phyloP scores from a whole-genome alignment of 371 early-diverging fungal genomes.

The Rhizopus arrhizus region DNA sequence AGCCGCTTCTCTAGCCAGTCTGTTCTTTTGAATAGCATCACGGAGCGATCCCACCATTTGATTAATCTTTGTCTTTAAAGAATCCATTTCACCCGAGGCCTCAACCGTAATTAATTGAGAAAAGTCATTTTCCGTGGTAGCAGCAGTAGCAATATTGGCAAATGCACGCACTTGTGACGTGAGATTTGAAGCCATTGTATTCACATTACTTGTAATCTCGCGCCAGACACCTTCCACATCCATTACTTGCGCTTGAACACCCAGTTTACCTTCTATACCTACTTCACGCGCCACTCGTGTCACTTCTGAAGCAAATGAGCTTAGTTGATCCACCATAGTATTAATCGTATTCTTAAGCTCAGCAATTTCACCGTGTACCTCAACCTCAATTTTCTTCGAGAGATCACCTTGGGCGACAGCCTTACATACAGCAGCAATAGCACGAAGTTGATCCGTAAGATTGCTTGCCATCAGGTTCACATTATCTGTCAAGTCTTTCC shows the following conservation, averaged over 20 bases:
- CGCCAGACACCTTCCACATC: conserved; percentile 67
- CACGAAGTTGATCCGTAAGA: conserved; percentile 21
- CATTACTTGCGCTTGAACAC: conserved; percentile 38
- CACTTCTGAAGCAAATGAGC: conserved; percentile 26
- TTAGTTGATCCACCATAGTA: conserved; percentile 23
- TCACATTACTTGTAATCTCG: conserved; percentile 57
- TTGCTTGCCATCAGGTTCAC: conserved; percentile 29
- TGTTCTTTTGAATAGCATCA: conserved; percentile 68
- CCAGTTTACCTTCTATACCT: conserved; percentile 52
- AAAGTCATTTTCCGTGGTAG: conserved; percentile 64
- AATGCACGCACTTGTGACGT: conserved; percentile 59
- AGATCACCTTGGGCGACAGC: conserved; percentile 31
- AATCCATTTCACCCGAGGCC: conserved; percentile 73
- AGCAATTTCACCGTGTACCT: conserved; percentile 25
- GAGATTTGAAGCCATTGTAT: conserved; percentile 49
- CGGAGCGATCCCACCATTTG: conserved; percentile 66
- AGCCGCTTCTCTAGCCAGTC: conserved; percentile 70
- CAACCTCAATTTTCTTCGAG: conserved; percentile 24
- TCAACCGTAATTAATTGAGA: conserved; percentile 66
- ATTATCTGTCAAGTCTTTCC: conserved; percentile 48
- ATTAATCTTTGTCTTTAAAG: conserved; percentile 74
- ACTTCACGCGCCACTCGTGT: conserved; percentile 47
- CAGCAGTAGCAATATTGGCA: conserved; percentile 60
- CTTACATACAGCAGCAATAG: conserved; percentile 23
- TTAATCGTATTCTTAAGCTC: conserved; percentile 24